Evolutionary conservation across 805 yeast species (phyloP).

Genomic region (Lachancea meyersii): DNA sequence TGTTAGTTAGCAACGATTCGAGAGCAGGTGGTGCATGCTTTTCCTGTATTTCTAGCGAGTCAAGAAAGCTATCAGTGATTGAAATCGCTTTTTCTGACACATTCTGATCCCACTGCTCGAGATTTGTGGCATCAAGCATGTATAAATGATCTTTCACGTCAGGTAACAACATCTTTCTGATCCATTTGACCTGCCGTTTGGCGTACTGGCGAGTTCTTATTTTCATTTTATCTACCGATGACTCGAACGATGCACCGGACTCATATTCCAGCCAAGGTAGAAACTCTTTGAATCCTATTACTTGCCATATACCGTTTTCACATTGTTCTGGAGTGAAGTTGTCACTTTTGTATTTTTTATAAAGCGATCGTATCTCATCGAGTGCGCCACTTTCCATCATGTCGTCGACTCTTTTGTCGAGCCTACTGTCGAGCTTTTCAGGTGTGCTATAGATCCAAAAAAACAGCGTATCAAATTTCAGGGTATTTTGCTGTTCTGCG

Average conservation of each 20-base stretch:
- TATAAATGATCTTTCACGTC: conserved; percentile 59
- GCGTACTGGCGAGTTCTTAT: conserved; percentile 81
- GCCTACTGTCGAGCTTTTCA: conserved; percentile 48
- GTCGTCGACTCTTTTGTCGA: conserved; percentile 74
- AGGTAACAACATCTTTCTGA: conserved; percentile 58
- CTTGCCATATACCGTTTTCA: conserved; percentile 86
- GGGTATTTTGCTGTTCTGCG: conserved; percentile 50
- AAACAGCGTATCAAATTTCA: conserved; percentile 57
- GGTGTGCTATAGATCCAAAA: conserved; percentile 79
- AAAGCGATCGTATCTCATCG: conserved; percentile 60
- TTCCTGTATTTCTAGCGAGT: conserved; percentile 11
- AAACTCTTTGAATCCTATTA: conserved; percentile 88
- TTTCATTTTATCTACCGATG: conserved; percentile 72
- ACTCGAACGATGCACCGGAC: conserved; percentile 28
- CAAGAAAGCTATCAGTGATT: conserved; percentile 42
- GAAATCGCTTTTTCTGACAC: conserved; percentile 52
- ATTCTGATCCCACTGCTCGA: conserved; percentile 49
- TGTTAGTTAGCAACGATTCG: conserved; percentile 24
- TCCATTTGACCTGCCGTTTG: conserved; percentile 85
- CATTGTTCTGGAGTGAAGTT: conserved; percentile 36
- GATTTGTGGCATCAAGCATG: conserved; percentile 70
- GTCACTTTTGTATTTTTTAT: conserved; percentile 36
- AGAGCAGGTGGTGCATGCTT: conserved; percentile 37
- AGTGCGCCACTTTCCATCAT: conserved; percentile 72
- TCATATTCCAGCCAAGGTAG: conserved; percentile 53